Percentiles rank a stretch among this genome's conserved stretches.
Conservation (phyloP, 2,329 filamentous ascomycete genomes). For the Trichoderma pleuroti region DNA sequence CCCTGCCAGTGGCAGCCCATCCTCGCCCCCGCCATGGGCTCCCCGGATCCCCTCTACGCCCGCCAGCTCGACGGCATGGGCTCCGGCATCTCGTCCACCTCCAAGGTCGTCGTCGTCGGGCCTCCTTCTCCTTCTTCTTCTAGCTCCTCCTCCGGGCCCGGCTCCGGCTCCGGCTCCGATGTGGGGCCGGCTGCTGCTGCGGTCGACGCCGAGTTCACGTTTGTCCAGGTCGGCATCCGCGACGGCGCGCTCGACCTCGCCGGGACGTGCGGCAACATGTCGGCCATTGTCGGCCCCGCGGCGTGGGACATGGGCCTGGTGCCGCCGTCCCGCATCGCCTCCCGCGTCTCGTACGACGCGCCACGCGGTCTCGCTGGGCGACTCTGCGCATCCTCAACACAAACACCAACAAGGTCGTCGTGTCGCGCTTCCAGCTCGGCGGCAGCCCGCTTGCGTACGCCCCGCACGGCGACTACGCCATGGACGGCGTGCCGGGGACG, state of each 20-base stretch:
- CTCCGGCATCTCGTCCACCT: conserved; percentile 64
- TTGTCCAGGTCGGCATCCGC: conserved; percentile 64
- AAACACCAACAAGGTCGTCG: conserved; percentile 64
- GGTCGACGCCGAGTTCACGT: conserved; percentile 67
- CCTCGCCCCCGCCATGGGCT: conserved; percentile 59
- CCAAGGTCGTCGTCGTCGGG: conserved; percentile 67
- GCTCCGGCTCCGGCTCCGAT: neutral
- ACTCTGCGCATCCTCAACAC: conserved; percentile 65
- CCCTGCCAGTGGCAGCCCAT: conserved; percentile 43
- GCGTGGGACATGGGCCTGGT: conserved; percentile 34
- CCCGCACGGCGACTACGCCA: conserved; percentile 50
- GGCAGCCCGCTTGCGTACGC: conserved; percentile 33
- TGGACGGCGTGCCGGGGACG: conserved; percentile 61
- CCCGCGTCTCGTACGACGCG: conserved; percentile 23
- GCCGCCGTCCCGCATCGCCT: neutral
- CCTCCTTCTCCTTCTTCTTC: conserved; percentile 31
- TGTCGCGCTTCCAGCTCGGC: conserved; percentile 52
- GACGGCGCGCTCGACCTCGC: conserved; percentile 60
- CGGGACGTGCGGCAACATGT: conserved; percentile 76
- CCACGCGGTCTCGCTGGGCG: conserved; percentile 34
- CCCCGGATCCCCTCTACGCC: conserved; percentile 58
- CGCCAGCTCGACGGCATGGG: conserved; percentile 72
- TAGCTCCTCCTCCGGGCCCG: neutral
- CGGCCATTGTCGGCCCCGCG: conserved; percentile 58
- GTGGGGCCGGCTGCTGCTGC: neutral